A percentile compares a stretch with the other conserved stretches of the same genome.
Conservation (phyloP, 164 flowering plant species). For the Saururus chinensis region DNA sequence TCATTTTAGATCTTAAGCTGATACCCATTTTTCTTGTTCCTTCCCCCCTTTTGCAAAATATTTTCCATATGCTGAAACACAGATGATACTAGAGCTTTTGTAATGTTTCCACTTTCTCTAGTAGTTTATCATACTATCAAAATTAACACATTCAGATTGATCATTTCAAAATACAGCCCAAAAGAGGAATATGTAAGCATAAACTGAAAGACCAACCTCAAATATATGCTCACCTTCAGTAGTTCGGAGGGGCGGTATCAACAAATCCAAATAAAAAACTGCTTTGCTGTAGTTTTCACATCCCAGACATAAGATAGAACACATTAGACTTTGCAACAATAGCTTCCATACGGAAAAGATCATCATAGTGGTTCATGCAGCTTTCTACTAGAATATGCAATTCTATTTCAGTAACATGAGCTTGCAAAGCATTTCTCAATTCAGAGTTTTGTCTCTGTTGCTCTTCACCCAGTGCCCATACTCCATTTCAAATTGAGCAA, state of each 20-base stretch:
- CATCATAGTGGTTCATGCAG: constrained; percentile 60
- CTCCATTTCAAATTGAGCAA: constrained; percentile 67
- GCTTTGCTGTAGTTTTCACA: constrained; percentile 89
- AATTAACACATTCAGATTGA: no score
- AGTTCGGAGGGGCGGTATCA: constrained; percentile 95
- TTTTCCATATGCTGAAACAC: no score
- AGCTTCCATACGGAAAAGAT: constrained; percentile 72
- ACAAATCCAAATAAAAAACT: constrained; percentile 90
- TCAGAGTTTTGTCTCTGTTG: constrained; percentile 48
- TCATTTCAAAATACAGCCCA: no score
- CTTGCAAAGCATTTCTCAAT: constrained; percentile 52
- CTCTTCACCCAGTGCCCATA: constrained; percentile 78
- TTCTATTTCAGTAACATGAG: constrained; percentile 33
- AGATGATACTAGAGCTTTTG: no score
- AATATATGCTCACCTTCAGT: constrained; percentile 61
- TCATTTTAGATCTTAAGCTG: no score
- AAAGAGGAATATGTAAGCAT: no score
- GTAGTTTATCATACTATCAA: no score
- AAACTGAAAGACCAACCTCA: no score
- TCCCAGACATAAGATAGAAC: constrained; percentile 77
- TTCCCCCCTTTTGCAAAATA: no score
- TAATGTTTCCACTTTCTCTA: no score
- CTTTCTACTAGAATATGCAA: constrained; percentile 48
- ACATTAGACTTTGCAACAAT: constrained; percentile 73
- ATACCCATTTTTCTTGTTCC: no score